Evolutionary conservation across 805 yeast genomes (phyloP).

Genomic region (Zygosaccharomyces rouxii): DNA sequence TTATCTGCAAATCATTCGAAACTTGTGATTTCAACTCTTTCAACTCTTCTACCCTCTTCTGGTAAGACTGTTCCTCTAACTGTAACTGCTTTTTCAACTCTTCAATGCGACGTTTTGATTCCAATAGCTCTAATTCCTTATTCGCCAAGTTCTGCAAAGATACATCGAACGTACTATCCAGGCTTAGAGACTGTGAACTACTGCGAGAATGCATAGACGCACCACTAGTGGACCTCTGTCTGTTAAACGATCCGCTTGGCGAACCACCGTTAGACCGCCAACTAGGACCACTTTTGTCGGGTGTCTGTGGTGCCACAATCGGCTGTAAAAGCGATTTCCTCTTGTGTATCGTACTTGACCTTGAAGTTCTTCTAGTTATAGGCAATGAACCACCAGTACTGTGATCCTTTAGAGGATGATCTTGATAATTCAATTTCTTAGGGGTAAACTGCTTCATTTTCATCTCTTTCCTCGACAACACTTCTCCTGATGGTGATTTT

Average conservation of each 20-base stretch:
- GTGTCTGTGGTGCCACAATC: conserved; percentile 20
- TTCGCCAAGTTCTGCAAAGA: conserved; percentile 58
- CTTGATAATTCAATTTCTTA: conserved; percentile 17
- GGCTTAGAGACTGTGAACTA: conserved; percentile 11
- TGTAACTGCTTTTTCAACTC: conserved; percentile 44
- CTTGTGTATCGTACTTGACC: conserved; percentile 17
- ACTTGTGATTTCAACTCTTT: conserved; percentile 35
- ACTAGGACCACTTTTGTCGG: conserved; percentile 7
- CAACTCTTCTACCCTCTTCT: conserved; percentile 37
- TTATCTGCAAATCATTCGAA: conserved; percentile 6
- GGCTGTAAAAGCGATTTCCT: conserved; percentile 31
- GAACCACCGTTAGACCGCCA: not conserved
- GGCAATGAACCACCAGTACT: not conserved
- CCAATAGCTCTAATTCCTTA: conserved; percentile 65
- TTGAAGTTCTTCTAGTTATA: conserved; percentile 4
- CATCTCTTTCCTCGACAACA: conserved; percentile 2
- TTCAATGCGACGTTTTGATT: conserved; percentile 53
- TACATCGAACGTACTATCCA: conserved; percentile 35
- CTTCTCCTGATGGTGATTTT: not conserved
- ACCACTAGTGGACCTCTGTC: conserved; percentile 25
- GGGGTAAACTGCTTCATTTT: conserved; percentile 20
- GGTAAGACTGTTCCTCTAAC: conserved; percentile 47
- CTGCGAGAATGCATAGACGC: conserved; percentile 21
- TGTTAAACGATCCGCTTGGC: conserved; percentile 2
- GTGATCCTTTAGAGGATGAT: conserved; percentile 18